Evolutionary conservation across 2,329 filamentous ascomycete species (phyloP).

Genomic region (Phyllosticta citrichinensis): DNA sequence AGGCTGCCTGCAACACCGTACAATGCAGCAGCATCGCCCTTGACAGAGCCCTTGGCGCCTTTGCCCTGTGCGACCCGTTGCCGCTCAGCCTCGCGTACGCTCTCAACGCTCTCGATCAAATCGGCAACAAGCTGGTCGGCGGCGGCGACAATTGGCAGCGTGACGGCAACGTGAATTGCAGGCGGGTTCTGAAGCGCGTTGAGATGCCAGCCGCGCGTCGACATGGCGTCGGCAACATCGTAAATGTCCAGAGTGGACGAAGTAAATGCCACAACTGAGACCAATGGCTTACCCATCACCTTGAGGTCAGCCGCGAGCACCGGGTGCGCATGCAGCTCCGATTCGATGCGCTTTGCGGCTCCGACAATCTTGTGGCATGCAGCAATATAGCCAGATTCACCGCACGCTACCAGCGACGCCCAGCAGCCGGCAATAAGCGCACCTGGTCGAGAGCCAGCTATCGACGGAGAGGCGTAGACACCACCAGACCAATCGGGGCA

Average conservation of each 20-base stretch:
- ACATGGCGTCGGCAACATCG: slow-evolving; percentile 86
- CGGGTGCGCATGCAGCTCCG: slow-evolving; percentile 61
- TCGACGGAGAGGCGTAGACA: slow-evolving; percentile 86
- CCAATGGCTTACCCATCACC: slow-evolving; percentile 74
- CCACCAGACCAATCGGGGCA: slow-evolving; percentile 90
- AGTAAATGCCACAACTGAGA: slow-evolving; percentile 82
- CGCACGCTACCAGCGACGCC: slow-evolving; percentile 81
- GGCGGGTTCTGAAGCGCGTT: slow-evolving; percentile 88
- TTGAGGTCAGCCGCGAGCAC: slow-evolving; percentile 62
- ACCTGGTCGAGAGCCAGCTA: slow-evolving; percentile 85
- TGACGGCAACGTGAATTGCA: slow-evolving; percentile 90
- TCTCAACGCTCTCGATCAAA: slow-evolving; percentile 49
- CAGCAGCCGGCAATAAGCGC: slow-evolving; percentile 94
- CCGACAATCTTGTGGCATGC: slow-evolving; percentile 83
- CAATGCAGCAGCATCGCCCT: slow-evolving; percentile 73
- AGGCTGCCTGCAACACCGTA: slow-evolving; percentile 93
- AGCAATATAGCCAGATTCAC: slow-evolving; percentile 78
- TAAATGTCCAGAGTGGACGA: slow-evolving; percentile 84
- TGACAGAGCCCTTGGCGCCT: slow-evolving; percentile 45
- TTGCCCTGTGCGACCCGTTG: slow-evolving; percentile 61
- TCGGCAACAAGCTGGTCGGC: slow-evolving; percentile 73
- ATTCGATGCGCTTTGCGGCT: slow-evolving; percentile 68
- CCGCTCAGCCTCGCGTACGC: slow-evolving; percentile 72
- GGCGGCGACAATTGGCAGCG: slow-evolving; percentile 70
- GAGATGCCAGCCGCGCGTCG: slow-evolving; percentile 79